A percentile compares a stretch with the other conserved stretches of the same genome.
Conservation (phyloP, 306 rosid genomes). For the Citrullus amarus region DNA sequence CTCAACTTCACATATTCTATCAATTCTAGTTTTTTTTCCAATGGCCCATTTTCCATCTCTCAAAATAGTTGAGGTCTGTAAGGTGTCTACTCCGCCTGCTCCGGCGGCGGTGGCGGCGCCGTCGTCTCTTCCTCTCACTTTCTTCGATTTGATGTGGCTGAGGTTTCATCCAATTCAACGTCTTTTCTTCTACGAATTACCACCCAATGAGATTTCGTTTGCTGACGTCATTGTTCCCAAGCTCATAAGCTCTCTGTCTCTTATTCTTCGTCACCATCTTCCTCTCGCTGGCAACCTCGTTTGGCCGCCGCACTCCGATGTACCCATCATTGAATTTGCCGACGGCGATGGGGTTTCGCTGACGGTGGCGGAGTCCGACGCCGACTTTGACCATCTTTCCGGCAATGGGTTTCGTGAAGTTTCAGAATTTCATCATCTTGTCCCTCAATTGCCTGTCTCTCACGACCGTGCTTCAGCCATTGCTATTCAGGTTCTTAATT, state of each 20-base stretch:
- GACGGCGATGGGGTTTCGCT: neutral
- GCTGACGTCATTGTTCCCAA: neutral
- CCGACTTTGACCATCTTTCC: neutral
- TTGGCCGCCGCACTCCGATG: neutral
- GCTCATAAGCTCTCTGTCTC: neutral
- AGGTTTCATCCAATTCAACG: conserved; percentile 1
- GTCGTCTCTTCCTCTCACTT: conserved; percentile 17
- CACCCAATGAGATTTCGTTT: neutral
- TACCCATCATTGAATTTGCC: neutral
- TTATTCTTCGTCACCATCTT: neutral
- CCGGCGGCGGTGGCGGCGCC: neutral
- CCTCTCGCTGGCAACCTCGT: neutral
- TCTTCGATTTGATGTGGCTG: conserved; percentile 18
- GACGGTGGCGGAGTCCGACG: neutral
- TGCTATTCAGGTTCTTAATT: neutral
- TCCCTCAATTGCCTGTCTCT: neutral
- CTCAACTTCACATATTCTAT: no score
- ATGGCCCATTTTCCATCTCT: neutral
- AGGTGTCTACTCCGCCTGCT: conserved; percentile 4
- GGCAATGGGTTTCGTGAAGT: neutral
- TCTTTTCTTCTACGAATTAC: neutral
- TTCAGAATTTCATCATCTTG: neutral
- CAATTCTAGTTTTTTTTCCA: no score
- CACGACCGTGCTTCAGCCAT: neutral
- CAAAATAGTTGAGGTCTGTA: neutral